Evolutionary conservation across 2,329 filamentous ascomycete genomes (phyloP).

Genomic region (Colletotrichum scovillei): DNA sequence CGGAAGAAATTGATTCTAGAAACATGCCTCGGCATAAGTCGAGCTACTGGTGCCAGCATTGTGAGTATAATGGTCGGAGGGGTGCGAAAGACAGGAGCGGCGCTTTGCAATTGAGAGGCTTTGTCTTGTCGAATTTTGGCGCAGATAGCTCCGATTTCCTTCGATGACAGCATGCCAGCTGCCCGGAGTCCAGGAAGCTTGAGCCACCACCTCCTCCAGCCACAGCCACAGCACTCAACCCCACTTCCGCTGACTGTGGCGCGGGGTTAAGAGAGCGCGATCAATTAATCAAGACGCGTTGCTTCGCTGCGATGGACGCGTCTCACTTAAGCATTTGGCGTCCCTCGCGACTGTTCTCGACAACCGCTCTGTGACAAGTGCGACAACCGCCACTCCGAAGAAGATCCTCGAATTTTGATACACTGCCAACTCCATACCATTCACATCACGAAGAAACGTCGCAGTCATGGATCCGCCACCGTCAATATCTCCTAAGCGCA

Average conservation of each 20-base stretch:
- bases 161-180: constrained; percentile 10
- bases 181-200: neutral
- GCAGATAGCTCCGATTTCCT: constrained; percentile 10
- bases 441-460: constrained; percentile 5
- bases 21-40: constrained; percentile 36
- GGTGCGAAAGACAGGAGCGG: neutral
- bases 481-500: constrained; percentile 36
- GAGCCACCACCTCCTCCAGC: neutral
- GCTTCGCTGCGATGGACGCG: constrained; percentile 19
- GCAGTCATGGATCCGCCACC: constrained; percentile 46
- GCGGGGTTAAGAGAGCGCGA: neutral
- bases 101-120: constrained; percentile 5
- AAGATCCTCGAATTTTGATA: neutral
- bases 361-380: neutral
- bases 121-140: neutral
- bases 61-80: neutral
- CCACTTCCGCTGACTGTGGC: neutral
- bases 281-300: constrained; percentile 10
- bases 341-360: neutral
- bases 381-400: neutral
- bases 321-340: constrained; percentile 36
- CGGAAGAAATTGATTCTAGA: constrained; percentile 40
- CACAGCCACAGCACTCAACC: neutral
- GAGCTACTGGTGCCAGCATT: constrained; percentile 47
- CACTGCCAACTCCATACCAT: neutral